These are phyloP conservation scores for Cercospora sp. DNA, from an alignment of 2,329 filamentous ascomycete species.

Conservation along the genomic window DNA sequence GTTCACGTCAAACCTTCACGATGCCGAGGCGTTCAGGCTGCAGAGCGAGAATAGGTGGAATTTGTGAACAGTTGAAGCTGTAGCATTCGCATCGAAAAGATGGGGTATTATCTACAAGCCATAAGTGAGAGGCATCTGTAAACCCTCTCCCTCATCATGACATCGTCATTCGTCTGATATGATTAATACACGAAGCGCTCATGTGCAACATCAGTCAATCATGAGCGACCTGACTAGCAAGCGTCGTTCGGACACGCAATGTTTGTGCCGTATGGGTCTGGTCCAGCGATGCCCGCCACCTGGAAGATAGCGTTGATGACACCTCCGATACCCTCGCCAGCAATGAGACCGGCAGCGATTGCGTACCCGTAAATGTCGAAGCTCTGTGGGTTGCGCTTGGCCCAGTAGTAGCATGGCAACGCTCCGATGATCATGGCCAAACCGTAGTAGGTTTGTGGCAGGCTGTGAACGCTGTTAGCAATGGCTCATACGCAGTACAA, in stretches of 20 bases:
- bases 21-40: background rate
- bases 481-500: background rate
- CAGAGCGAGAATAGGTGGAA: background rate
- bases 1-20: background rate
- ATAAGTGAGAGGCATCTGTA: conserved; percentile 8
- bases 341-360: conserved; percentile 61
- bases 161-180: conserved; percentile 5
- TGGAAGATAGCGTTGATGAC: conserved; percentile 60
- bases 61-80: background rate
- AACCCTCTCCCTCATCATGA: background rate
- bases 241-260: conserved; percentile 45
- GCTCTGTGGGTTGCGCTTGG: conserved; percentile 52
- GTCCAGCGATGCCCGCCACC: conserved; percentile 46
- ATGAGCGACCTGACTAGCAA: conserved; percentile 28
- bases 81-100: background rate
- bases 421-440: conserved; percentile 59
- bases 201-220: background rate
- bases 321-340: conserved; percentile 64
- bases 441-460: conserved; percentile 25
- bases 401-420: conserved; percentile 55
- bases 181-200: background rate
- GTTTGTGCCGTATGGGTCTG: conserved; percentile 44
- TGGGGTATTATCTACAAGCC: background rate
- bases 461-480: conserved; percentile 30
- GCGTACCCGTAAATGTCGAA: conserved; percentile 62